Evolutionary conservation across 352 stramenopile species (phyloP).

Genomic region (Pythium sp.): DNA sequence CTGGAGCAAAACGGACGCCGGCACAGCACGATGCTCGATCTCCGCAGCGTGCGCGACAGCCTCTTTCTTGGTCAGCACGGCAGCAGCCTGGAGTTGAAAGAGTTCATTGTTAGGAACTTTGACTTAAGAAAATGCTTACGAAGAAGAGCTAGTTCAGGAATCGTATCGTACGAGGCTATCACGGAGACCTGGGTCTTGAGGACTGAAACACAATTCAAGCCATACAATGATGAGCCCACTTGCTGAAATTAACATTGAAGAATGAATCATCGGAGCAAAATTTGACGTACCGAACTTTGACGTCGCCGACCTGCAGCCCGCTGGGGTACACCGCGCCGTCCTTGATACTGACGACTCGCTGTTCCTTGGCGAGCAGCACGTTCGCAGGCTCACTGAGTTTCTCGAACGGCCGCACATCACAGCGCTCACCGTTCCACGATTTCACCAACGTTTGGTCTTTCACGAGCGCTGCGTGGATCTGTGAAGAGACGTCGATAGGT

Average conservation of each 20-base stretch:
- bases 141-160: not conserved
- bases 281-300: conserved; percentile 15
- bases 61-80: conserved; percentile 50
- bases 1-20: conserved; percentile 48
- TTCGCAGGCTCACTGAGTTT: conserved; percentile 34
- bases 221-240: not conserved
- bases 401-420: conserved; percentile 45
- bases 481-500: not conserved
- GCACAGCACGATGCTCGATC: conserved; percentile 47
- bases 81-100: no score
- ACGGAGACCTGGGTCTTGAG: conserved; percentile 1
- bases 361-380: conserved; percentile 33
- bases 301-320: conserved; percentile 16
- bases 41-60: conserved; percentile 36
- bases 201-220: not conserved
- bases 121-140: not conserved
- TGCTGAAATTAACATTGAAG: not conserved
- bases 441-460: conserved; percentile 38
- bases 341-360: conserved; percentile 28
- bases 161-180: conserved; percentile 13
- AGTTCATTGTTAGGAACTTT: no score
- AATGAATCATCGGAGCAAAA: not conserved
- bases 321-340: conserved; percentile 13
- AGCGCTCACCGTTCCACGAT: conserved; percentile 65
- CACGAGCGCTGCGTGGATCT: conserved; percentile 32